Conservation (phyloP, 805 yeast genomes). For the Sugiyamaella chiloensis region DNA sequence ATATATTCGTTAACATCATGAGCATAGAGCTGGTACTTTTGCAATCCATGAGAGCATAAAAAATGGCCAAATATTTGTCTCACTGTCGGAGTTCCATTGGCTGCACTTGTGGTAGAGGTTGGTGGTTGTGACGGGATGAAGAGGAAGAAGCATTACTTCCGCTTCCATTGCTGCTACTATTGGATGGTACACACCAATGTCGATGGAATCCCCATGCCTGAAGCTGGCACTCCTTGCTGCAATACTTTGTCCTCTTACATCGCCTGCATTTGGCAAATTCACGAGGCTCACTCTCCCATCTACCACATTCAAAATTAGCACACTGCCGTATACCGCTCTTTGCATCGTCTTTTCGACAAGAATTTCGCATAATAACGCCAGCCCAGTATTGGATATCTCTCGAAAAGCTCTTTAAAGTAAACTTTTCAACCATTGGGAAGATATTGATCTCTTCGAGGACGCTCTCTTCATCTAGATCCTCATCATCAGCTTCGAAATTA, state of each 20-base stretch:
- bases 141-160: slow-evolving; percentile 3
- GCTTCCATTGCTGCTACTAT: slow-evolving; percentile 12
- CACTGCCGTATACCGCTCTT: slow-evolving; percentile 92
- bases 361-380: slow-evolving; percentile 94
- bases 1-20: slow-evolving; percentile 6
- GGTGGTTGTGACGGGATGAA: slow-evolving; percentile 1
- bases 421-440: slow-evolving; percentile 89
- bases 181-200: slow-evolving; percentile 66
- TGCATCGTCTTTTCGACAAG: slow-evolving; percentile 84
- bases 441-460: slow-evolving; percentile 51
- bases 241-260: slow-evolving; percentile 92
- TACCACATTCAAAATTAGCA: slow-evolving; percentile 88
- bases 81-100: neutral
- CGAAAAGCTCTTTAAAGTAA: slow-evolving; percentile 66
- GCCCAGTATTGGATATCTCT: slow-evolving; percentile 94
- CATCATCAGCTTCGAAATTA: slow-evolving; percentile 31
- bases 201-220: slow-evolving; percentile 91
- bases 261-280: slow-evolving; percentile 94
- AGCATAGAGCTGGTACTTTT: too few species aligned
- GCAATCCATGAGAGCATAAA: too few species aligned
- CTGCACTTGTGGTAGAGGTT: neutral
- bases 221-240: slow-evolving; percentile 88
- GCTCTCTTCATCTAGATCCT: slow-evolving; percentile 44
- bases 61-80: too few species aligned
- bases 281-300: slow-evolving; percentile 86